Evolutionary conservation across 352 stramenopile genomes (phyloP).

Genomic region (Phytophthora colocasiae): DNA sequence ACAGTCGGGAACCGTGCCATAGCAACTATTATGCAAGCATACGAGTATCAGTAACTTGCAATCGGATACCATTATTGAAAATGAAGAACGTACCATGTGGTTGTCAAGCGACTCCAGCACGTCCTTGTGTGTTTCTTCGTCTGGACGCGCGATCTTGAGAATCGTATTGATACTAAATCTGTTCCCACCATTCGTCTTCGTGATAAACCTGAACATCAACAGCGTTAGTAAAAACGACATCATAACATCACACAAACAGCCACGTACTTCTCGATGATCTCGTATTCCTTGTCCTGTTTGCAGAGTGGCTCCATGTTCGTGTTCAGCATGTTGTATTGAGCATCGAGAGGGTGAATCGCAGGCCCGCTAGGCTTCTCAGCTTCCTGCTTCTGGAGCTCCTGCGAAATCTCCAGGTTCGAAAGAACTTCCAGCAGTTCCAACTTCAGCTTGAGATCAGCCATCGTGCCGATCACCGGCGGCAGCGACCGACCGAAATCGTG

Average conservation of each 20-base stretch:
- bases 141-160: slow-evolving; percentile 52
- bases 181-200: slow-evolving; percentile 55
- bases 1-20: slow-evolving; percentile 64
- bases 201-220: slow-evolving; percentile 46
- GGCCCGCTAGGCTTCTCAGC: slow-evolving; percentile 20
- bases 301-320: slow-evolving; percentile 51
- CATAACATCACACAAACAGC: not conserved
- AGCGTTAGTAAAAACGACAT: slow-evolving; percentile 4
- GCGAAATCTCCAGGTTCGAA: slow-evolving; percentile 68
- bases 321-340: slow-evolving; percentile 62
- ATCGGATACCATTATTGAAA: not conserved
- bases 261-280: slow-evolving; percentile 55
- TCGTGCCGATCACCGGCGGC: slow-evolving; percentile 58
- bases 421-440: slow-evolving; percentile 68
- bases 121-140: slow-evolving; percentile 49
- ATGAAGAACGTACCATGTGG: slow-evolving; percentile 46
- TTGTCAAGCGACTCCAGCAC: slow-evolving; percentile 57
- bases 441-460: slow-evolving; percentile 66
- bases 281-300: slow-evolving; percentile 50
- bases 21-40: slow-evolving; percentile 36
- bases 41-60: slow-evolving; percentile 2
- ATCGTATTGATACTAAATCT: slow-evolving; percentile 60
- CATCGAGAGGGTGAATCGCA: slow-evolving; percentile 55
- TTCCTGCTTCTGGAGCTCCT: slow-evolving; percentile 56
- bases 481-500: slow-evolving; percentile 69